Evolutionary conservation across 495 filamentous ascomycete species (phyloP), one percentile per base, ranked within the genome.

Genomic region (Penicillium parvum): DNA sequence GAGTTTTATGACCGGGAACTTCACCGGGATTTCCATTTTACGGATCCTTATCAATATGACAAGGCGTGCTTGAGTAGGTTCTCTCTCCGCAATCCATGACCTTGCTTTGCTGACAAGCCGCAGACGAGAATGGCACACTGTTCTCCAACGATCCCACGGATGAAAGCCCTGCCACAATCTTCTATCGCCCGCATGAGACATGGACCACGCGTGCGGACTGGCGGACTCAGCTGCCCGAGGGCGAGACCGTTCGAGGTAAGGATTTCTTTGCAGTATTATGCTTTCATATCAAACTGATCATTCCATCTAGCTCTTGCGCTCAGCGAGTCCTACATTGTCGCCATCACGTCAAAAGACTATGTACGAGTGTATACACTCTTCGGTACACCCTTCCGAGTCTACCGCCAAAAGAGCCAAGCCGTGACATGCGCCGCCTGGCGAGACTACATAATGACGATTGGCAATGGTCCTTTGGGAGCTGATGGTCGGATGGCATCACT

Each of bases 1-100:
- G 92, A 98, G 51, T 98, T 98, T 61, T 95, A 96, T 59, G 92
- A 98, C 65, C 79, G 86, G 15, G 88, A 95, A 46, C 82, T 82
- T 39, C 87, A 95, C 57, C 76, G 94, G 16, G 86, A 95, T 64
- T 96, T 95, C 55, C 92, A 98, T 66, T 97, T 78, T 65, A 97
- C 90, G 2, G 92, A 98, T 55, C 89, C 89, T 1, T 95, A 86
- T 57, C 71, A 87, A 15, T 96, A 97, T 63, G 94, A 98, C 65
- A 94, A 94, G 57, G 91, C 92, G n/a, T 96, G 91, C 52, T 68
- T 85, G 2, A 84, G 75, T 78, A 52, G 56, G 73, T 69, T 28
- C 15, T n/a, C 5, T 12, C 16, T 10, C 14, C 9, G 7, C 22
- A 2, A 4, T 4, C 17, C 7, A 19, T 20, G 10, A 5, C 7